Evolutionary conservation across 768 basidiomycete species (phyloP).

Genomic region (Hysterangium stoloniferum): DNA sequence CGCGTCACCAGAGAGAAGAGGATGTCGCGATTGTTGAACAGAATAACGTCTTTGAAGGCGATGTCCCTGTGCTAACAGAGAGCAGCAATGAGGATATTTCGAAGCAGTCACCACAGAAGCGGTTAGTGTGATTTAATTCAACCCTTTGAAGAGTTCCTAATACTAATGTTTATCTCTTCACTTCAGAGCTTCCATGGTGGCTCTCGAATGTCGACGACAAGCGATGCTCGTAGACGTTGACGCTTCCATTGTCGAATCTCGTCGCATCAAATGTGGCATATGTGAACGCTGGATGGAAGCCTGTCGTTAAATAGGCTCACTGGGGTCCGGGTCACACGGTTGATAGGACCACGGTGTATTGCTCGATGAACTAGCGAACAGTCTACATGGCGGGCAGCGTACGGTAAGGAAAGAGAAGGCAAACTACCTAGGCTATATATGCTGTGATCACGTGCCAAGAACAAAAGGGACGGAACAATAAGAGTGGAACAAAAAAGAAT

Average conservation of each 20-base stretch:
- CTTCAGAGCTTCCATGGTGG: background rate
- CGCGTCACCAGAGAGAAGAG: background rate
- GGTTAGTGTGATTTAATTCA: too few species aligned
- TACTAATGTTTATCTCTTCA: background rate
- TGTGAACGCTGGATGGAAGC: slow-evolving; percentile 10
- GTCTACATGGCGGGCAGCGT: too few species aligned
- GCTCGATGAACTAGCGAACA: too few species aligned
- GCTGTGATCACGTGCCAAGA: too few species aligned
- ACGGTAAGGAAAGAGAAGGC: too few species aligned
- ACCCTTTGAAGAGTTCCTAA: too few species aligned
- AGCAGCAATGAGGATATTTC: background rate
- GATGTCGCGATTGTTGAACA: background rate
- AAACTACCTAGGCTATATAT: too few species aligned
- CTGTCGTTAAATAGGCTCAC: too few species aligned
- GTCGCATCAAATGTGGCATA: slow-evolving; percentile 3
- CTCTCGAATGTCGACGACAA: background rate
- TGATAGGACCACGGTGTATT: too few species aligned
- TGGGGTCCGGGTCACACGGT: too few species aligned
- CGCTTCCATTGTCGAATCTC: slow-evolving; percentile 5
- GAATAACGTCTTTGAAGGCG: background rate
- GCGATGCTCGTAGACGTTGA: background rate
- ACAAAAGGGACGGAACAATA: too few species aligned
- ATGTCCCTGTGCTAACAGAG: background rate
- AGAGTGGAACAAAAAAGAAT: too few species aligned
- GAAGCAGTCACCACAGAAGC: background rate